Evolutionary conservation across 2,329 filamentous ascomycete species (phyloP), one percentile per base, ranked within the genome.

Genomic region (Talaromyces sp.): DNA sequence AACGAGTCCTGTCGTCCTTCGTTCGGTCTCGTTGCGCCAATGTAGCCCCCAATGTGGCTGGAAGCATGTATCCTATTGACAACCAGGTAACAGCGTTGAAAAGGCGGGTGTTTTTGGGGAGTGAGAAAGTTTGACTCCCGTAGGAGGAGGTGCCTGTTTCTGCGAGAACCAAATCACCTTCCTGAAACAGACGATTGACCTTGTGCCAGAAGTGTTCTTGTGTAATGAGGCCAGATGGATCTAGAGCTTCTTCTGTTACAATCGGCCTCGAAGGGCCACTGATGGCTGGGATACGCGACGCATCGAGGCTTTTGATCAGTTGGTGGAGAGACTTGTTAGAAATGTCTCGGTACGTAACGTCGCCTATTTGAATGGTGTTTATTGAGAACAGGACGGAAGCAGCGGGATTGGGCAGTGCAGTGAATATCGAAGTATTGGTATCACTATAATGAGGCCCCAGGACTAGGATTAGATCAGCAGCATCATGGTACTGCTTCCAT

Each of bases 401-500:
- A 31, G 22, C 36, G 10, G 36, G n/a, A 31, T 54, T 35, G 5
- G 53, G 53, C n/a, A 55, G 22, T 5, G 39, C n/a, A 15, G 56
- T 35, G 55, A 69, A 74, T 15, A 59, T 66, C 50, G 70, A 77
- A 2, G 73, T 77, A 62, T 82, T 82, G 33, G 76, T 79, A 19
- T 74, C 73, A 59, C 76, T 79, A 45, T 74, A 70, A 54, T 80
- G 74, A 2, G 78, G 76, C 0, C 79, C 79, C 45, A 81, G 74
- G 57, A 69, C 71, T 11, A 82, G 60, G 9, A 81, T 67, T 11
- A 81, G 63, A 59, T 82, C 79, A 1, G 76, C 72, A 0, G 62
- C 61, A 1, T 76, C 62, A 13, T 80, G 63, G 41, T 79, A 77
- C 1, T 69, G 64, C 35, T 75, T 67, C 40, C 88, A 89, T 69